These are phyloP conservation scores for Luffa aegyptiaca DNA, from an alignment of 306 rosid genomes.

Conservation along the genomic window DNA sequence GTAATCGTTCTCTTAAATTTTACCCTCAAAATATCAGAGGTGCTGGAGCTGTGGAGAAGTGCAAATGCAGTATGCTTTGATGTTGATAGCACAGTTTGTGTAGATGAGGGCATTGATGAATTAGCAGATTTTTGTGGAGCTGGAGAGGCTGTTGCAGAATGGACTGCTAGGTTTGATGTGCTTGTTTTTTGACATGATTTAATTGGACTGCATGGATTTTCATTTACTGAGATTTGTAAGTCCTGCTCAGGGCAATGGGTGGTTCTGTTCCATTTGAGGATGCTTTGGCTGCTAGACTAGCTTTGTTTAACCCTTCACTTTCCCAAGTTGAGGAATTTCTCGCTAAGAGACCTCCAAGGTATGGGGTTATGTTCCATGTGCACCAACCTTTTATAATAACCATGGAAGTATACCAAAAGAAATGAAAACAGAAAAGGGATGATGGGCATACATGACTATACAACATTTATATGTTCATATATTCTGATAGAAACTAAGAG, in stretches of 20 bases:
- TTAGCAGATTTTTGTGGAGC: conserved; percentile 93
- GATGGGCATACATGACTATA: not conserved
- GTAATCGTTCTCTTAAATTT: not conserved
- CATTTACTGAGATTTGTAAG: conserved; percentile 16
- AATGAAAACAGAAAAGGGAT: not conserved
- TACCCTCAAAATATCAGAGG: conserved; percentile 16
- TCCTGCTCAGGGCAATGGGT: conserved; percentile 72
- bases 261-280: conserved; percentile 95
- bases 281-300: conserved; percentile 85
- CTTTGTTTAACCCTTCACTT: conserved; percentile 73
- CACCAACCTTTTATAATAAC: not conserved
- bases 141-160: conserved; percentile 91
- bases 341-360: conserved; percentile 70
- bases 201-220: conserved; percentile 8
- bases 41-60: conserved; percentile 47
- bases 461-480: not conserved
- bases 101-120: conserved; percentile 94
- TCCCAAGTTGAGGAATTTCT: conserved; percentile 80
- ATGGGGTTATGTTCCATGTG: conserved; percentile 3
- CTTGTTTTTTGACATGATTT: not conserved
- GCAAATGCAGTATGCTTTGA: conserved; percentile 53
- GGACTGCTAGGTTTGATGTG: conserved; percentile 70
- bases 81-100: conserved; percentile 58
- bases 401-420: not conserved
- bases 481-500: not conserved